Evolutionary conservation across 169 alveolate species (phyloP), one percentile per base, ranked within the genome.

Genomic region (Plasmodium gaboni): DNA sequence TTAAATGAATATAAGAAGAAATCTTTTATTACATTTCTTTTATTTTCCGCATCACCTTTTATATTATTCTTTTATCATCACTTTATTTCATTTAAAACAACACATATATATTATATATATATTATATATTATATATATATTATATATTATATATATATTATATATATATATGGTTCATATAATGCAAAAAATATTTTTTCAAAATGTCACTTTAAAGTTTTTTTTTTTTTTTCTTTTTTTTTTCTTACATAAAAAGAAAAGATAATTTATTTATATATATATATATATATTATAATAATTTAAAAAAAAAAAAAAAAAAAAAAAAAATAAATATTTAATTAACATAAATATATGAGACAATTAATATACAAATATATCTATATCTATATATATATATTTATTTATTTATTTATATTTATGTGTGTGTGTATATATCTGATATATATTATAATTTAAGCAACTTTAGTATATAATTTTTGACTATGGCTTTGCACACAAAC

Each of bases 401-500:
- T 19, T 19, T 38, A 53, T 59, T 19, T 19, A 71, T 71, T n/a
- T 59, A 42, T 60, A 72, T 59, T 0, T 38, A 64, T 64, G 4
- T 64, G 32, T 64, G 32, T 64, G 32, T 12, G 32, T 64, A 64
- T 51, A 9, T 2, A n/a, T 55, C 0, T n/a, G 15, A 55, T 12
- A 55, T 19, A 19, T 19, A 19, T 19, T 19, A 19, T 2, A 1
- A 15, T n/a, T 55, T 51, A 85, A 5, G 92, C 92, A 26, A 88
- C 95, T 70, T 88, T 94, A 38, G 98, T 94, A 96, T 96, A 96
- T 32, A 96, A 73, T 50, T 93, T 88, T 92, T 94, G 98, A 13
- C 96, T 68, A 73, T 94, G 96, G 92, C 96, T 95, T 83, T 93
- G 97, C 28, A 95, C 97, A 63, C 98, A 97, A 48, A 95, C 97